Evolutionary conservation across 2,329 filamentous ascomycete genomes (phyloP), one percentile per base, ranked within the genome.

Genomic region (Dothideomycetes sp.): DNA sequence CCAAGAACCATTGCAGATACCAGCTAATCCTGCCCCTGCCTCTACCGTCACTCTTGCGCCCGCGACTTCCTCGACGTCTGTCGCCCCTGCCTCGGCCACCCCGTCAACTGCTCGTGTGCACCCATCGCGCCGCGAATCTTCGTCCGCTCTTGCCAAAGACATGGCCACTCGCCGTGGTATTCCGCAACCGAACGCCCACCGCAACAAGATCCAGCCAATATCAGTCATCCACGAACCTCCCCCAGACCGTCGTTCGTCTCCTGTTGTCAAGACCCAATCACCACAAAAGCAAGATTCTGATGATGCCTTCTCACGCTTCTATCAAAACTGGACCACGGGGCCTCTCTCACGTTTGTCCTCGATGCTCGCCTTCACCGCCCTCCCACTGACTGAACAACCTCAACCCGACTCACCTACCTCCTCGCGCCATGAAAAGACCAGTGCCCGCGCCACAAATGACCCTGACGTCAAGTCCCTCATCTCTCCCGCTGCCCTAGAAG

Each of bases 331-430:
- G 1, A 94, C 95, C 54, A 87, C 88, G 41, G 85, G 76, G 40
- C 75, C 95, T 33, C 84, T 96, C 55, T 91, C 86, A 46, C 83
- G 81, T 51, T 76, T 96, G 10, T 93, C 89, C 0, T 87, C 88
- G 0, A 88, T 88, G 1, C 69, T 98, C 20, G 89, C 88, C 3
- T 98, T 95, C 64, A 86, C 91, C 4, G 89, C 89, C 1, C 73
- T 98, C 7, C 91, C 91, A 1, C 70, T 98, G 3, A 62, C 53
- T 28, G 55, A 55, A 1, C 46, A 44, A 1, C 25, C 46, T 9
- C 32, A 43, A 9, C 36, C 55, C 3, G 45, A 56, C 1, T 47
- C 55, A 1, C 50, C 55, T 0, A 47, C 38, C 27, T 28, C 50
- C 7, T 53, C 60, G 1, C 54, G 55, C 8, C 51, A 51, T 19